Evolutionary conservation across 257 asterid genomes (phyloP), one percentile per base, ranked within the genome.

Genomic region (Solanum clarkiae): DNA sequence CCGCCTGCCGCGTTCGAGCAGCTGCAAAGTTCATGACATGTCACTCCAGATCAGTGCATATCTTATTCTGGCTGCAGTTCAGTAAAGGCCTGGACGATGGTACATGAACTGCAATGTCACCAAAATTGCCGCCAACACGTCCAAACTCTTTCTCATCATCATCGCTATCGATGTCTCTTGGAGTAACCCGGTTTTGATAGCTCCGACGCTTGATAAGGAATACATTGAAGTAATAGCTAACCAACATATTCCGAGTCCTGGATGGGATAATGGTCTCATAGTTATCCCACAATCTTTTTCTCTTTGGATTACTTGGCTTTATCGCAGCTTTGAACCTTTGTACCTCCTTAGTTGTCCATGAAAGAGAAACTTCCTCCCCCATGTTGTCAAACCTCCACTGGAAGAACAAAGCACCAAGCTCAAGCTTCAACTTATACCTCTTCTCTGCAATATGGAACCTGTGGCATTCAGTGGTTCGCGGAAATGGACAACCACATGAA

Each of bases 351-450:
- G 71, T 80, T 11, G 93, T 91, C 98, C 98, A 95, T 36, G 94
- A 94, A 77, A 95, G 93, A 1, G 97, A 94, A 86, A 94, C 94
- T 88, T 95, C 98, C 91, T 95, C 98, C 6, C 98, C 98, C 98
- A 93, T 95, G 81, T 81, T 90, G 86, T 93, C 22, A 85, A 95
- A 93, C 77, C 89, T 87, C 97, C 97, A 94, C 51, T 5, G 84
- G 65, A 88, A 83, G 86, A 94, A 95, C 24, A 88, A 81, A 1
- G 10, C 26, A 49, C 96, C 92, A 6, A 94, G 89, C 77, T 93
- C 98, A 13, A 56, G 89, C 81, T 89, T 94, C 85, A 94, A 82
- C 83, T 86, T 87, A 32, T 88, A 75, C 90, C 94, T 88, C 89
- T 91, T 92, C 86, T 94, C 98, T 1, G 94, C 93, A 32, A 91